phyloP scores from a whole-genome alignment of 2,329 filamentous ascomycete genomes.

The Rosellinia necatrix region DNA sequence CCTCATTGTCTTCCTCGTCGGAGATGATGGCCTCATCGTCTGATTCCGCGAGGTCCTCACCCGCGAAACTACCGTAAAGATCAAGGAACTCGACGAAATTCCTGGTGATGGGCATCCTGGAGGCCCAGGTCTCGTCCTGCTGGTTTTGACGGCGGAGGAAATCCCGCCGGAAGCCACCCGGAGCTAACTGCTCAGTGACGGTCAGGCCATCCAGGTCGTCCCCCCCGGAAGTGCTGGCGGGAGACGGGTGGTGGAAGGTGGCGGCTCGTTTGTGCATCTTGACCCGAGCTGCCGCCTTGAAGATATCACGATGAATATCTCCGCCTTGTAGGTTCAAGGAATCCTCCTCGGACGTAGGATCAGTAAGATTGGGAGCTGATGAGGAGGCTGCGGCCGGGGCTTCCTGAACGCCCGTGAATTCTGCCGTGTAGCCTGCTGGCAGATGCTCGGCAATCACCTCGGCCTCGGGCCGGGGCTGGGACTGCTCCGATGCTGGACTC shows the following conservation, averaged over 20 bases:
- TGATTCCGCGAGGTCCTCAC: slow-evolving; percentile 67
- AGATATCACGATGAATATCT: slow-evolving; percentile 78
- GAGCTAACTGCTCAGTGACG: slow-evolving; percentile 41
- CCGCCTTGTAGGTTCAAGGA: slow-evolving; percentile 75
- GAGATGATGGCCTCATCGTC: slow-evolving; percentile 64
- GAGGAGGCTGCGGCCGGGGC: slow-evolving; percentile 25
- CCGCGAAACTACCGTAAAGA: slow-evolving; percentile 76
- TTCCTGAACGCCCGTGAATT: slow-evolving; percentile 43
- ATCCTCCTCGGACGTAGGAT: slow-evolving; percentile 54
- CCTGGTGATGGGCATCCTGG: slow-evolving; percentile 61
- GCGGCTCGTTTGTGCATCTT: slow-evolving; percentile 60
- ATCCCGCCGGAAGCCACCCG: slow-evolving; percentile 56
- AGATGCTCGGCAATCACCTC: slow-evolving; percentile 30
- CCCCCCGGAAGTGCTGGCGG: slow-evolving; percentile 46
- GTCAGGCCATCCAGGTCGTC: slow-evolving; percentile 38
- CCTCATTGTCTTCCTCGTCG: slow-evolving; percentile 46
- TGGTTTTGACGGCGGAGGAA: slow-evolving; percentile 47
- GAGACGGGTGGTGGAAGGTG: slow-evolving; percentile 67
- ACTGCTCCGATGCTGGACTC: slow-evolving; percentile 17
- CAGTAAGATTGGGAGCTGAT: slow-evolving; percentile 31
- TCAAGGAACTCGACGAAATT: slow-evolving; percentile 79
- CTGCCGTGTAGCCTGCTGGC: slow-evolving; percentile 44
- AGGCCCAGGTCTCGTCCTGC: slow-evolving; percentile 44
- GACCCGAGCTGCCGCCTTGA: slow-evolving; percentile 68
- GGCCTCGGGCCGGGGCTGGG: slow-evolving; percentile 24